Evolutionary conservation across 192 early-diverging fungal genomes (phyloP), one percentile per base, ranked within the genome.

Genomic region (Chytriomyces sp.): DNA sequence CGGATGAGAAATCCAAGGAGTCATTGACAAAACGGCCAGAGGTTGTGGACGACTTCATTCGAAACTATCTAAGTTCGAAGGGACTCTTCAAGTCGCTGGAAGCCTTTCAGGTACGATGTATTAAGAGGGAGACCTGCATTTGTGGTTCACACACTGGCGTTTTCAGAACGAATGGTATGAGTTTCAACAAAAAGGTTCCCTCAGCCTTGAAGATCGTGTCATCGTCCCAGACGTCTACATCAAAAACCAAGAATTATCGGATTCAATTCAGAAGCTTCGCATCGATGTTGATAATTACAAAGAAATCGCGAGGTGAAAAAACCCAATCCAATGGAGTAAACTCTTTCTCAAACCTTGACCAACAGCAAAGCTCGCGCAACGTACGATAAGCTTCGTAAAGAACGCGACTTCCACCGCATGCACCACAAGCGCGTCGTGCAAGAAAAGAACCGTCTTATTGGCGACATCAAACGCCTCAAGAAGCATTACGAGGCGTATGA

Each of bases 131-230:
- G 0, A n/a, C 19, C 1, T 38, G 17, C 53, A 0, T 37, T 14
- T 25, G n/a, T 14, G 12, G 1, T n/a, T 5, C 7, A 41, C 25
- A 17, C 17, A 36, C 31, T 60, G 25, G 17, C 0, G 60, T 7
- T 10, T 37, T 10, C 44, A 86, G 83, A 85, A 88, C 57, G 86
- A 88, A 56, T 88, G 86, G 86, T 88, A 88, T 63, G 84, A 86
- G 49, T 64, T 78, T 22, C 78, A 78, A 31, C 82, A 86, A 44
- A 72, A 77, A n/a, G 86, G 75, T 5, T 67, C 68, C 25, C 72
- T 88, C 19, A 69, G 66, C 31, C 70, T 67, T 12, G 82, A 84
- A 72, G 84, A 86, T 57, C 57, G 74, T 37, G 59, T 66, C 4
- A 37, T 84, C 30, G 86, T 88, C 26, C 84, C 86, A 10, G 82